Base-by-base conservation (phyloP, 2,329 filamentous ascomycete genomes). In the Fusarium poae region DNA sequence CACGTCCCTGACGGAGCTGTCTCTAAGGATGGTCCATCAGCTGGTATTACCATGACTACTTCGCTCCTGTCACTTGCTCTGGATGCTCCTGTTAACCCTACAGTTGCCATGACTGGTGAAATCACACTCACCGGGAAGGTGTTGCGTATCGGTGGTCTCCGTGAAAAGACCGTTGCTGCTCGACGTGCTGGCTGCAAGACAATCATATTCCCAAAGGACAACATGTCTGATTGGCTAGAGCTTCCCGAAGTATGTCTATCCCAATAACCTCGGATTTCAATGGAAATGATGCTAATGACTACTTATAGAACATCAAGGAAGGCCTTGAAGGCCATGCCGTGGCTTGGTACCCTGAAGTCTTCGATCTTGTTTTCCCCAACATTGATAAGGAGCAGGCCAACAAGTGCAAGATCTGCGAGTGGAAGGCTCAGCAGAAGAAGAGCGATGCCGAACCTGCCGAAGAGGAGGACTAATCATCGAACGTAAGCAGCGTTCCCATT, bases 41-140 rank as follows among this genome's bases (percentile, higher is more conserved):
- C 96, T 21, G 96, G 96, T 77, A 96, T 99, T 76, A 99, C 96
- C 9, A 99, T 99, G 96, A 92, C 96, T n/a, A 97, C 94, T 9
- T 94, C 92, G 61, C 81, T 99, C 74, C 84, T 99, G 51, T 95
- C 92, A 53, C 84, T 99, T 65, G 95, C 93, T 11, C 82, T 98
- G 39, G 89, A 97, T 71, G 86, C 87, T 45, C 86, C 91, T 18
- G 85, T 99, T 50, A 86, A 94, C 76, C 93, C 95, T 9, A 93
- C 92, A 1, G 90, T 98, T 72, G 95, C 97, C 62, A 99, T 99
- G 96, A 99, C 96, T 1, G 96, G 96, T 68, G 96, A 99, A 81
- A 84, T 99, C 68, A 99, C 97, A 3, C 89, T 99, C 53, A 99
- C 96, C 2, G 96, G 96, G 56, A 99, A 99, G 82, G 95, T 99